phyloP scores from a whole-genome alignment of 805 yeast genomes.

The Saccharomycopsis fibuligera region DNA sequence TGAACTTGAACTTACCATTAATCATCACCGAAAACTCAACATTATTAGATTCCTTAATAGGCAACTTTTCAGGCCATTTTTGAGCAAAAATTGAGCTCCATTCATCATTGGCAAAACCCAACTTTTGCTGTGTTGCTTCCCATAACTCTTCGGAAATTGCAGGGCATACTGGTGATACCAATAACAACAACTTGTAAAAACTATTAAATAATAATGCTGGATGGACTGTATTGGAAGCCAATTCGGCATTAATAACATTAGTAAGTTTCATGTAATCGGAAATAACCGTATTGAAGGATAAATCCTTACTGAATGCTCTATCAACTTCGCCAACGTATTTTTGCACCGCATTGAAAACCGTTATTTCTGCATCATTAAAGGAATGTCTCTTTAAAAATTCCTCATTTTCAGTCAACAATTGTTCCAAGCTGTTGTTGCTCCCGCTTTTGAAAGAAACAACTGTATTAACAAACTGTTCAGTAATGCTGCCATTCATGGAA shows the following conservation, averaged over 20 bases:
- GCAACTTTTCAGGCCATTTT: slow-evolving; percentile 57
- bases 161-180: slow-evolving; percentile 79
- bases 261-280: slow-evolving; percentile 88
- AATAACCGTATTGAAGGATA: slow-evolving; percentile 75
- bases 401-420: neutral
- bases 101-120: slow-evolving; percentile 24
- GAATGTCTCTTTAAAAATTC: slow-evolving; percentile 20
- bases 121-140: slow-evolving; percentile 36
- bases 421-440: neutral
- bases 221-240: slow-evolving; percentile 27
- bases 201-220: slow-evolving; percentile 40
- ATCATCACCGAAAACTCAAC: slow-evolving; percentile 54
- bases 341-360: slow-evolving; percentile 54
- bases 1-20: slow-evolving; percentile 63
- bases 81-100: slow-evolving; percentile 49
- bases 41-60: slow-evolving; percentile 31
- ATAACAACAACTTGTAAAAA: slow-evolving; percentile 47
- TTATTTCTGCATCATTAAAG: slow-evolving; percentile 40
- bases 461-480: neutral
- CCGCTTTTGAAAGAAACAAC: neutral
- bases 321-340: slow-evolving; percentile 43
- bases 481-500: neutral
- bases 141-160: slow-evolving; percentile 77
- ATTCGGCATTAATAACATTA: slow-evolving; percentile 26
- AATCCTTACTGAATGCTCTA: slow-evolving; percentile 48